Percentiles rank a stretch among this genome's conserved stretches.
Conservation (phyloP, 2,329 filamentous ascomycete genomes). For the Phoma sp. region DNA sequence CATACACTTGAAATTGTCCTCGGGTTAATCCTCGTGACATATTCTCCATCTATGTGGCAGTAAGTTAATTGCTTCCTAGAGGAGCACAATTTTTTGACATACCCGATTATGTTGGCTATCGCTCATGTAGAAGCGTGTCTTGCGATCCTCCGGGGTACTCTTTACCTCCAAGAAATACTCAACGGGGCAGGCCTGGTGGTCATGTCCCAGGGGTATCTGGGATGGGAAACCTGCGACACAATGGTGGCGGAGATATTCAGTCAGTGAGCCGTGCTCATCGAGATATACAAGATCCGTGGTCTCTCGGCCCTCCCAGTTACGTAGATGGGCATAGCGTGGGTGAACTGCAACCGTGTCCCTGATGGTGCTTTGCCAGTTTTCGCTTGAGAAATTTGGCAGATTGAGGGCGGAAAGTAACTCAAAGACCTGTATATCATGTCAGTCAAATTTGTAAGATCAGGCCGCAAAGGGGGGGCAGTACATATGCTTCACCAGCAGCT, state of each 20-base stretch:
- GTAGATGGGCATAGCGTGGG: not conserved
- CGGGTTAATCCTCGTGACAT: not conserved
- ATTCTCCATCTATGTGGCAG: not conserved
- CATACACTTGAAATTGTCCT: constrained; percentile 8
- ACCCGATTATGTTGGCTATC: constrained; percentile 50
- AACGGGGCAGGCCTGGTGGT: constrained; percentile 36
- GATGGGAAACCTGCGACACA: constrained; percentile 21
- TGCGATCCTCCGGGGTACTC: constrained; percentile 49
- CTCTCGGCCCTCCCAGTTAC: constrained; percentile 50
- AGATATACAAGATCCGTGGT: constrained; percentile 57
- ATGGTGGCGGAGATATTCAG: constrained; percentile 28
- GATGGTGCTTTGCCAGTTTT: not conserved
- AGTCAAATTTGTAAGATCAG: not conserved
- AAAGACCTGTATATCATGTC: not conserved
- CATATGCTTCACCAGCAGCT: constrained; percentile 33
- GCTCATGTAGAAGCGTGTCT: constrained; percentile 57
- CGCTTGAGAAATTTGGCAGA: not conserved
- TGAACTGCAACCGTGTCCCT: constrained; percentile 35
- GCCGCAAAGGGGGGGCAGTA: constrained; percentile 43
- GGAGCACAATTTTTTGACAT: constrained; percentile 3
- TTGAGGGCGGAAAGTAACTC: not conserved
- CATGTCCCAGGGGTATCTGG: constrained; percentile 39
- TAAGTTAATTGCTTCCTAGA: not conserved
- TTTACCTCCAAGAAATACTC: constrained; percentile 61
- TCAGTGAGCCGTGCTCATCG: constrained; percentile 49